Evolutionary conservation across 495 filamentous ascomycete genomes (phyloP).

Genomic region (Xylaria flabelliformis): DNA sequence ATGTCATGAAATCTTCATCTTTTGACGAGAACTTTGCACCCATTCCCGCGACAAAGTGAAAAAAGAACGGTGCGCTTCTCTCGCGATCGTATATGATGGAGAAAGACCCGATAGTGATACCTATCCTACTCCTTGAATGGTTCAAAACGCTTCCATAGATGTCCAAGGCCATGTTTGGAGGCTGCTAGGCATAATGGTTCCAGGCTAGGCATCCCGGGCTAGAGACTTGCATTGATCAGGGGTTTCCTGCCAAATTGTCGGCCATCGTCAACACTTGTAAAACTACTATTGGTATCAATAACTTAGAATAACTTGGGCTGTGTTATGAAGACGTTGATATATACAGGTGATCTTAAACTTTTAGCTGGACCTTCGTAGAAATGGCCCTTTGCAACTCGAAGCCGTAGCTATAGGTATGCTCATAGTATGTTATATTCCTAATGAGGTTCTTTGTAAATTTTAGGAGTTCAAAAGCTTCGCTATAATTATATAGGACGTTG

Average conservation of each 20-base stretch:
- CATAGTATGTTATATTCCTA: too few species aligned
- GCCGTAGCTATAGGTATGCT: too few species aligned
- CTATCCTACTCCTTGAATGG: constrained; percentile 7
- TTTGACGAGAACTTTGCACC: constrained; percentile 1
- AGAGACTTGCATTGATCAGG: too few species aligned
- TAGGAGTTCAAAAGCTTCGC: too few species aligned
- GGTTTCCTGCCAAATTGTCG: too few species aligned
- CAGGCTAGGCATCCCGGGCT: neutral
- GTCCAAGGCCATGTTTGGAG: neutral
- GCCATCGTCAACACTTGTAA: too few species aligned
- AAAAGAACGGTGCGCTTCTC: neutral
- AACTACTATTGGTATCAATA: too few species aligned
- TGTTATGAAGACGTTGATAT: too few species aligned
- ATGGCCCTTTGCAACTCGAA: neutral
- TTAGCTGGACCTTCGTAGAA: neutral
- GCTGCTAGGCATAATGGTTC: neutral
- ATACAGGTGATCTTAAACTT: too few species aligned
- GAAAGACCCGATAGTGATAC: neutral
- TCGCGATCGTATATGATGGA: neutral
- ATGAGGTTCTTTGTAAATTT: too few species aligned
- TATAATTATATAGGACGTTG: too few species aligned
- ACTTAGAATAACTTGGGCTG: too few species aligned
- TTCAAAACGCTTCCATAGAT: neutral
- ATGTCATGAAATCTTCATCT: constrained; percentile 8
- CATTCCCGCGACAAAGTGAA: neutral